These are phyloP conservation scores for Megacollybia marginata DNA, from an alignment of 768 basidiomycete genomes.

Conservation along the genomic window DNA sequence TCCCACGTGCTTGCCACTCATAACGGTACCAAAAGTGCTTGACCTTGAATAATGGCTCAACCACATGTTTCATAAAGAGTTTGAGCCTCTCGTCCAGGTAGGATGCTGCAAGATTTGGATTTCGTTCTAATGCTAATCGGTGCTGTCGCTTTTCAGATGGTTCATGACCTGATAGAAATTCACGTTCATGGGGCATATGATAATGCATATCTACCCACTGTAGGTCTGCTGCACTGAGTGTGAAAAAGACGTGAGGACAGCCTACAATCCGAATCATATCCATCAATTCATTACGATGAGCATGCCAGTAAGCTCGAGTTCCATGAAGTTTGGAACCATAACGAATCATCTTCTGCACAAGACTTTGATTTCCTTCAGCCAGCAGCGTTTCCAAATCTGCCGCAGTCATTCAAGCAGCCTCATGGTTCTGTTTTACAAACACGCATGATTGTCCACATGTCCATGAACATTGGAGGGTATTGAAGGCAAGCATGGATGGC, in stretches of 20 bases:
- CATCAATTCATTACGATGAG: neutral
- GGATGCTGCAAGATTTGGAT: no score
- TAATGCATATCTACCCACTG: no score
- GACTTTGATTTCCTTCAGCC: neutral
- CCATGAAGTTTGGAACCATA: neutral
- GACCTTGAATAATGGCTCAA: no score
- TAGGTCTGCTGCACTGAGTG: neutral
- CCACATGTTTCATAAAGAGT: no score
- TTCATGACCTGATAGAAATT: no score
- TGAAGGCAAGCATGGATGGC: constrained; percentile 15
- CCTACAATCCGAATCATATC: neutral
- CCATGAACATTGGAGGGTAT: constrained; percentile 6
- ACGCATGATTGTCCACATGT: neutral
- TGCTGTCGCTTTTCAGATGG: no score
- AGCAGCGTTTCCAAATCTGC: neutral
- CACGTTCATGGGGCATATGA: no score
- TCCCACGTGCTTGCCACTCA: no score
- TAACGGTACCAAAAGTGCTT: no score
- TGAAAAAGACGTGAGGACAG: neutral
- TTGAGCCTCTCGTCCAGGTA: no score
- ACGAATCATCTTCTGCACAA: neutral
- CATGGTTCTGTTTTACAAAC: neutral
- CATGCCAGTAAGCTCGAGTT: neutral
- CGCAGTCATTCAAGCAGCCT: neutral
- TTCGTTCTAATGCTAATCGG: no score